Evolutionary conservation across 2,329 filamentous ascomycete species (phyloP).

Genomic region (Hypoxylon sp.): DNA sequence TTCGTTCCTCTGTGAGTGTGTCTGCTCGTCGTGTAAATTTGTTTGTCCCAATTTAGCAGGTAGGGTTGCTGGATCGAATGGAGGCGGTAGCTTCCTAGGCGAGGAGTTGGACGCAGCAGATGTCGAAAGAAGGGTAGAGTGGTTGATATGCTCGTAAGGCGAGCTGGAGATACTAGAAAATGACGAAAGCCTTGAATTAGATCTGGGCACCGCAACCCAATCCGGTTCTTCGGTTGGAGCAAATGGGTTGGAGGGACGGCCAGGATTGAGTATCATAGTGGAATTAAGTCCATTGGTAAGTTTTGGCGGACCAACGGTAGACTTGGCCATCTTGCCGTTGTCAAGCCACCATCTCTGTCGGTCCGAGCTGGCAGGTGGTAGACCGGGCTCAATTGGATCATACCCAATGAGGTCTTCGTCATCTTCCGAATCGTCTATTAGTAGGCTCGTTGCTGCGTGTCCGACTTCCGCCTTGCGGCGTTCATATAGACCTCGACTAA

Average conservation of each 20-base stretch:
- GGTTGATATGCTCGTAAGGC: constrained; percentile 68
- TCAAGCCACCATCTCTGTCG: constrained; percentile 78
- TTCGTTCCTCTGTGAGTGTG: constrained; percentile 46
- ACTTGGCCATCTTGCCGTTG: constrained; percentile 79
- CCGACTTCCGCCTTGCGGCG: constrained; percentile 75
- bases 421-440: constrained; percentile 70
- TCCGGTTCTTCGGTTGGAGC: constrained; percentile 78
- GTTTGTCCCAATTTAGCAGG: constrained; percentile 61
- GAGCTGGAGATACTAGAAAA: constrained; percentile 69
- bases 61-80: constrained; percentile 60
- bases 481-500: constrained; percentile 81
- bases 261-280: constrained; percentile 75
- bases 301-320: constrained; percentile 73
- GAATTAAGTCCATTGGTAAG: constrained; percentile 57
- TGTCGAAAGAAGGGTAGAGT: constrained; percentile 60
- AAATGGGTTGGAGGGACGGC: constrained; percentile 85
- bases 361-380: constrained; percentile 75
- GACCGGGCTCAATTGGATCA: constrained; percentile 83
- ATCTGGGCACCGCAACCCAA: constrained; percentile 77
- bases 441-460: constrained; percentile 68
- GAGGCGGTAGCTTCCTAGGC: constrained; percentile 64
- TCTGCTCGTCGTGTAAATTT: constrained; percentile 57
- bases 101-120: constrained; percentile 59
- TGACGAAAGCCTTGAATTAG: constrained; percentile 64
- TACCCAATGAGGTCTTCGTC: constrained; percentile 87